Evolutionary conservation across 495 filamentous ascomycete genomes (phyloP).

Genomic region (Penicillium herquei): DNA sequence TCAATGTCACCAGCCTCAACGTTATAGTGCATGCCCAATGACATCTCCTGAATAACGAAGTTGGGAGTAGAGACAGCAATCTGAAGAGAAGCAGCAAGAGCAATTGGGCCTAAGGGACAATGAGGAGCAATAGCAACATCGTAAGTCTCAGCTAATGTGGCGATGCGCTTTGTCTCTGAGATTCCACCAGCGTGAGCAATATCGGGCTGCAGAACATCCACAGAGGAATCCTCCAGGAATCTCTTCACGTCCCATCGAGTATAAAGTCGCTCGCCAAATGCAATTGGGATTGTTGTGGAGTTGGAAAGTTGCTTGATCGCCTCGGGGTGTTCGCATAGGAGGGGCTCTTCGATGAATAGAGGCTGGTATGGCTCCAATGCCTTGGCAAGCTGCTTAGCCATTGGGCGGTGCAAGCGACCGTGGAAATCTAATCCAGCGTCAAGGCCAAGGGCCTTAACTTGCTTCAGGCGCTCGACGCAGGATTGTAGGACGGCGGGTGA

Average conservation of each 20-base stretch:
- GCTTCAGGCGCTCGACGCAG: constrained; percentile 66
- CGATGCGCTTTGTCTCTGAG: constrained; percentile 68
- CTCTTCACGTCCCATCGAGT: constrained; percentile 73
- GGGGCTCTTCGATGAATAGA: constrained; percentile 77
- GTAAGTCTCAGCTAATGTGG: constrained; percentile 72
- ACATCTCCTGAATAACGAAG: constrained; percentile 83
- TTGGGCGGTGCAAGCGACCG: constrained; percentile 74
- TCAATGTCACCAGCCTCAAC: constrained; percentile 60
- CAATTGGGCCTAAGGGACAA: constrained; percentile 75
- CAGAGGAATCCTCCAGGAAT: constrained; percentile 65
- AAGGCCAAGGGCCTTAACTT: constrained; percentile 69
- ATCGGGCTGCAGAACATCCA: constrained; percentile 78
- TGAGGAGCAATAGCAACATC: constrained; percentile 79
- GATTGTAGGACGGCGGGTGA: constrained; percentile 62
- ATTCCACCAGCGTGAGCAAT: constrained; percentile 78
- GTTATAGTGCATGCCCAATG: constrained; percentile 79
- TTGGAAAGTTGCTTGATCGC: constrained; percentile 66
- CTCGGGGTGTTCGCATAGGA: constrained; percentile 70
- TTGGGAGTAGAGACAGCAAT: constrained; percentile 66
- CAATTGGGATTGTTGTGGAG: constrained; percentile 65
- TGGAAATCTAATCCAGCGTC: constrained; percentile 79
- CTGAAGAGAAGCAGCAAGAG: constrained; percentile 71
- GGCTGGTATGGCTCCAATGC: constrained; percentile 68
- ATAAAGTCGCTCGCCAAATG: constrained; percentile 74
- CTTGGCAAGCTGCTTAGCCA: constrained; percentile 79